A percentile compares a stretch with the other conserved stretches of the same genome.
Evolutionary conservation across 805 yeast genomes (phyloP).

Genomic region (Ogataea nakhonphanomensis): DNA sequence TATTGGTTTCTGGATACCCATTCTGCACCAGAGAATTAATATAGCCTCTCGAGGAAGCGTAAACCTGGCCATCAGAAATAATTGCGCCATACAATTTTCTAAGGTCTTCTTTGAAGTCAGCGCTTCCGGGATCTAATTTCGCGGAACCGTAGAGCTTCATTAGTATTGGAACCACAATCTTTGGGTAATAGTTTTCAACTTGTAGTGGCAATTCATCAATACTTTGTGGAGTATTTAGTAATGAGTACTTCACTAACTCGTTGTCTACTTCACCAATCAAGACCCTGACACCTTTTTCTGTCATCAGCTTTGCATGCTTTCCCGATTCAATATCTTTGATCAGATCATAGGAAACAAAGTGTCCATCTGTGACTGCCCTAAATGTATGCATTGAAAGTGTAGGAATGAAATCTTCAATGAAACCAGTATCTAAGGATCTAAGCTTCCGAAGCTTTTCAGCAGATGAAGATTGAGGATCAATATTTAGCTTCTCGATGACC

Average conservation of each 20-base stretch:
- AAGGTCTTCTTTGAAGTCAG: slow-evolving; percentile 13
- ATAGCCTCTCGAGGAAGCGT: slow-evolving; percentile 37
- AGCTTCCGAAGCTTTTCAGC: slow-evolving; percentile 6
- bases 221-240: slow-evolving; percentile 30
- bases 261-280: slow-evolving; percentile 36
- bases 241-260: slow-evolving; percentile 33
- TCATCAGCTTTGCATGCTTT: slow-evolving; percentile 25
- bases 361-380: slow-evolving; percentile 39
- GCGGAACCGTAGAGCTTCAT: slow-evolving; percentile 14
- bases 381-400: slow-evolving; percentile 25
- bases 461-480: not conserved
- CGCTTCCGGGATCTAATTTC: slow-evolving; percentile 11
- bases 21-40: slow-evolving; percentile 29
- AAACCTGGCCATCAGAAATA: slow-evolving; percentile 38
- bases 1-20: slow-evolving; percentile 24
- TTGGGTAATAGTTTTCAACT: slow-evolving; percentile 38
- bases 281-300: slow-evolving; percentile 20
- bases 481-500: slow-evolving; percentile 25
- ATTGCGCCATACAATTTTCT: slow-evolving; percentile 33
- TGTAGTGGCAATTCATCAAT: slow-evolving; percentile 30
- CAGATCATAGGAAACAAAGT: slow-evolving; percentile 33
- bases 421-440: slow-evolving; percentile 4
- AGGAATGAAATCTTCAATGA: slow-evolving; percentile 24
- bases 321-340: slow-evolving; percentile 33
- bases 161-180: slow-evolving; percentile 25